These are phyloP conservation scores for Aphanomyces stellatus DNA, from an alignment of 352 stramenopile genomes.

Conservation along the genomic window DNA sequence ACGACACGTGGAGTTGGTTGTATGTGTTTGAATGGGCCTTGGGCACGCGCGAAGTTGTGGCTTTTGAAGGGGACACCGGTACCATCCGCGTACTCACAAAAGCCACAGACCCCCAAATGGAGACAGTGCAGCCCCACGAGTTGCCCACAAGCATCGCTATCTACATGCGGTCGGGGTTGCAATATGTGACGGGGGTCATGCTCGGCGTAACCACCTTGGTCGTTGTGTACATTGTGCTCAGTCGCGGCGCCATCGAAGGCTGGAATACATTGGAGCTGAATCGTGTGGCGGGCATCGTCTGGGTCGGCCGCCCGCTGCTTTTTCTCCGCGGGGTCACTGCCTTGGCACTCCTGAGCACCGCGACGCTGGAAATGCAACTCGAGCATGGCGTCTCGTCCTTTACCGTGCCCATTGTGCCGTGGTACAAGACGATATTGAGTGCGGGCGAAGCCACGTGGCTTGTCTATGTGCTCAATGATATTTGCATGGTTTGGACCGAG, in stretches of 20 bases:
- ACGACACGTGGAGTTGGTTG: too few species aligned
- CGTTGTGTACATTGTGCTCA: neutral
- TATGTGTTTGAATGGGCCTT: neutral
- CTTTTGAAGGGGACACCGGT: conserved; percentile 7
- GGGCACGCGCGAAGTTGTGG: neutral
- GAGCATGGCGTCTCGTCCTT: neutral
- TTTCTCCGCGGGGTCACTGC: neutral
- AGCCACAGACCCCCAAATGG: neutral
- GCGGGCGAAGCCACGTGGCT: neutral
- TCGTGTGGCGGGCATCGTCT: conserved; percentile 6
- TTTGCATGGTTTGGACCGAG: neutral
- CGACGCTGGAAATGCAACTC: neutral
- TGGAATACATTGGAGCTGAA: conserved; percentile 1
- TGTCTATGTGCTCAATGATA: neutral
- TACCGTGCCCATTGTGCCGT: too few species aligned
- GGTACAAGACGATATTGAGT: neutral
- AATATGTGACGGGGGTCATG: conserved; percentile 6
- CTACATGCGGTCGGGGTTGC: neutral
- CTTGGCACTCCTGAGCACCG: neutral
- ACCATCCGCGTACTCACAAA: neutral
- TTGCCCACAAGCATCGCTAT: neutral
- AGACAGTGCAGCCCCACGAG: neutral
- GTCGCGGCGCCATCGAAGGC: neutral
- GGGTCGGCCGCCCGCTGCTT: conserved; percentile 11
- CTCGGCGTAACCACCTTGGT: neutral